phyloP scores from a whole-genome alignment of 169 alveolate genomes.

The Cryptosporidium felis region DNA sequence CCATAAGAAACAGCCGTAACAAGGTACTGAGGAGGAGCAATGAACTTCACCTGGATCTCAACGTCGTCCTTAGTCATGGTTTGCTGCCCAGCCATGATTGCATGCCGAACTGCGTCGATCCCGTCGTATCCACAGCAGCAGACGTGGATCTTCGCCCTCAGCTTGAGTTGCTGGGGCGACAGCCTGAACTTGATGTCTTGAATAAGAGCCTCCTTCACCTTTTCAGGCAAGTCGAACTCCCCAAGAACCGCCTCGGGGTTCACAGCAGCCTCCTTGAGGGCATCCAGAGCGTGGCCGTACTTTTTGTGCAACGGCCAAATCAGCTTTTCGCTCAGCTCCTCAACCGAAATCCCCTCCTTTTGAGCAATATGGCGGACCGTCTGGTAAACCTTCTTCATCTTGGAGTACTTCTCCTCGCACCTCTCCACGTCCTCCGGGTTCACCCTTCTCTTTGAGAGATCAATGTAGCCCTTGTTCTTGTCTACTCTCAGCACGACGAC shows the following conservation, averaged over 20 bases:
- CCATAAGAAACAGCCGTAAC: slow-evolving; percentile 88
- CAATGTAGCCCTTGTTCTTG: slow-evolving; percentile 95
- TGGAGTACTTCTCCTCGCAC: slow-evolving; percentile 84
- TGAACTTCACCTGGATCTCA: slow-evolving; percentile 84
- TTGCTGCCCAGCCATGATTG: slow-evolving; percentile 85
- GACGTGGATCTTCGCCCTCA: slow-evolving; percentile 91
- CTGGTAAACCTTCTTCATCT: slow-evolving; percentile 93
- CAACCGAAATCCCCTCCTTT: slow-evolving; percentile 87
- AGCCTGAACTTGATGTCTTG: slow-evolving; percentile 86
- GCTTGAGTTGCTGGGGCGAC: slow-evolving; percentile 90
- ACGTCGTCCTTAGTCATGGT: slow-evolving; percentile 72
- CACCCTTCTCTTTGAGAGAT: slow-evolving; percentile 94
- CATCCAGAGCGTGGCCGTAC: slow-evolving; percentile 94
- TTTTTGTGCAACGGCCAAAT: slow-evolving; percentile 96
- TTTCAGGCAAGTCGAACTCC: slow-evolving; percentile 86
- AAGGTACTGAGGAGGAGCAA: slow-evolving; percentile 92
- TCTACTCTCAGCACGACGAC: slow-evolving; percentile 95
- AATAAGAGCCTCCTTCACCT: slow-evolving; percentile 83
- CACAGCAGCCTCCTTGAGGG: slow-evolving; percentile 92
- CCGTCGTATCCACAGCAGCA: slow-evolving; percentile 96
- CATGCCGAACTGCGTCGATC: slow-evolving; percentile 95
- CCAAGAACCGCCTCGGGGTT: slow-evolving; percentile 90
- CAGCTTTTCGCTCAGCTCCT: slow-evolving; percentile 87
- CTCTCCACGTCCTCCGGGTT: slow-evolving; percentile 91
- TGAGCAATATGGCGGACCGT: slow-evolving; percentile 93